Percentiles rank a stretch among this genome's conserved stretches.
phyloP scores from a whole-genome alignment of 2,329 filamentous ascomycete species.

The Trichoderma arundinaceum region DNA sequence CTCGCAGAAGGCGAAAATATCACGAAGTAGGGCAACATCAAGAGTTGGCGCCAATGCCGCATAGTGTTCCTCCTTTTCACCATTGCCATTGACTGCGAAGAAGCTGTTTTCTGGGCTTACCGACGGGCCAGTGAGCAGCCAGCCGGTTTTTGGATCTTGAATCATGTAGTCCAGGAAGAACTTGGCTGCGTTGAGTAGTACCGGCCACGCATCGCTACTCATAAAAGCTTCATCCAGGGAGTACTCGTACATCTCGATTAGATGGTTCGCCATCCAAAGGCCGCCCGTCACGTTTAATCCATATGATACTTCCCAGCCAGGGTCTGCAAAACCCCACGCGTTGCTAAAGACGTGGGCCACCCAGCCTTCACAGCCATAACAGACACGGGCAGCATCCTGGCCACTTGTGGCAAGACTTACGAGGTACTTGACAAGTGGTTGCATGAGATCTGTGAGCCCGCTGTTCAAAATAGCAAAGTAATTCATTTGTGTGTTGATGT shows the following conservation, averaged over 20 bases:
- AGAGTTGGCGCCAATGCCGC: conserved; percentile 23
- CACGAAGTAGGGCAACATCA: conserved; percentile 27
- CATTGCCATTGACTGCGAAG: background rate
- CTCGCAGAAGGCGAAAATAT: conserved; percentile 29
- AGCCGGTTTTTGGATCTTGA: conserved; percentile 27
- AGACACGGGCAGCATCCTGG: conserved; percentile 16
- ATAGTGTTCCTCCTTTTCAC: conserved; percentile 25
- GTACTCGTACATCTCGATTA: conserved; percentile 31
- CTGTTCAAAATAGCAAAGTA: conserved; percentile 26
- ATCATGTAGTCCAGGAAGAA: conserved; percentile 32
- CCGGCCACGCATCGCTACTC: background rate
- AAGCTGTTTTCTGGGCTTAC: conserved; percentile 32
- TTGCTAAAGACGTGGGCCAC: conserved; percentile 32
- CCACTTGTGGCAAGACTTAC: conserved; percentile 9
- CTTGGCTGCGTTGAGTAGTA: conserved; percentile 15
- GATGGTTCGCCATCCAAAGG: conserved; percentile 27
- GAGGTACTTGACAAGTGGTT: conserved; percentile 19
- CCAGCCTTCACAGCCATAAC: conserved; percentile 28
- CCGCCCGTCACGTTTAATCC: conserved; percentile 29
- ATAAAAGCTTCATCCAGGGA: conserved; percentile 15
- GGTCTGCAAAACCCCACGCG: conserved; percentile 27
- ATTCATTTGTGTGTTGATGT: conserved; percentile 32
- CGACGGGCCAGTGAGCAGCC: conserved; percentile 27
- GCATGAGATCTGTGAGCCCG: conserved; percentile 24
- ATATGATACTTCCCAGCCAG: conserved; percentile 30